Base-by-base conservation (phyloP, 257 asterid genomes). In the Paraleonurus japonicus region DNA sequence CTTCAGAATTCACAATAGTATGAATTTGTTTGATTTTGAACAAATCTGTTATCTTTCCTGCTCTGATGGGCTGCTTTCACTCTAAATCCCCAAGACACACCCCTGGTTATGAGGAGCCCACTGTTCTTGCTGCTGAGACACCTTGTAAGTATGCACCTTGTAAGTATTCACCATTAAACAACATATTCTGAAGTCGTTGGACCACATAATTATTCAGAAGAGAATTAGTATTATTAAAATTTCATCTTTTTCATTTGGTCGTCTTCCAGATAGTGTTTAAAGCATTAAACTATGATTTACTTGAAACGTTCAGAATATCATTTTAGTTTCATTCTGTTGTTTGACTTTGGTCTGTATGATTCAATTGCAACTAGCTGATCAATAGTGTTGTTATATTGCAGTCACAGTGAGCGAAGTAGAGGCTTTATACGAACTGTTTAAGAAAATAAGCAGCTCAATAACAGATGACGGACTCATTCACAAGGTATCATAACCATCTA, bases 401-500 rank as follows among this genome's bases (percentile, higher is more conserved):
- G 98, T 93, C 78, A 86, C 96, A 12, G 96, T 89, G 59, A 86
- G 82, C 66, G 97, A 93, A 87, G 95, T 93, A 6, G 97, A 93
- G 80, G 97, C 98, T 48, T 81, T 93, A 63, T 83, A 86, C 51
- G 87, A 82, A 70, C 87, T 93, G 58, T 90, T 61, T 75, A 89
- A 89, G 88, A 94, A 89, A 75, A 87, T 94, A 50, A 87, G 96
- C 86, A 85, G 96, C 82, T 86, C 92, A 66, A 91, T 90, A 60
- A 69, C 81, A 22, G 80, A 86, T 7, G 98, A 94, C 61, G 97
- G 98, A 10, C 95, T 91, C 78, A 94, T 94, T 80, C 95, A 94
- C 83, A 94, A 87, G 96, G 97, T 87, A 83, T 19, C 7, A 47
- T 13, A 43, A 43, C 50, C 16, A 17, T 43, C 50, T 43, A 47